phyloP scores from a whole-genome alignment of 1,139 yeast genomes.

The Geotrichum bryndzae region DNA sequence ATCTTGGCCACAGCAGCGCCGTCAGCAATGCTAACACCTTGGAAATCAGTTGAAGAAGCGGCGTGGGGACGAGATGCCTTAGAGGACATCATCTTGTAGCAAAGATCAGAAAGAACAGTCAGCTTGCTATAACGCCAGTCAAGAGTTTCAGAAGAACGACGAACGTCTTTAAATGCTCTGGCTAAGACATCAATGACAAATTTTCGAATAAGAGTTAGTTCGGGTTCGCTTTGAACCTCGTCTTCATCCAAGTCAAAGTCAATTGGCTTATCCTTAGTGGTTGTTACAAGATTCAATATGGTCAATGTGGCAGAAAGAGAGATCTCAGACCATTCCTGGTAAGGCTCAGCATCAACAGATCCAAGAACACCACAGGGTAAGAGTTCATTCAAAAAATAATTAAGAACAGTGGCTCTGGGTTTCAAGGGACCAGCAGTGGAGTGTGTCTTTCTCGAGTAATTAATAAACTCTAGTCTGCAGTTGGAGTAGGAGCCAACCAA shows the following conservation, averaged over 20 bases:
- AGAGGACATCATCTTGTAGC: slow-evolving; percentile 29
- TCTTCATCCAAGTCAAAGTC: slow-evolving; percentile 39
- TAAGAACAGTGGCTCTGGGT: slow-evolving; percentile 72
- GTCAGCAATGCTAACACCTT: slow-evolving; percentile 45
- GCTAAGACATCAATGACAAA: slow-evolving; percentile 67
- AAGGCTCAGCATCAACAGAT: slow-evolving; percentile 20
- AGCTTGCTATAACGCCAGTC: slow-evolving; percentile 48
- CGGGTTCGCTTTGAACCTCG: slow-evolving; percentile 49
- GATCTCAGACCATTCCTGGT: slow-evolving; percentile 36
- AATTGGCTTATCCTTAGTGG: slow-evolving; percentile 36
- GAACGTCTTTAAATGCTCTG: slow-evolving; percentile 52
- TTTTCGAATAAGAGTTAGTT: slow-evolving; percentile 64
- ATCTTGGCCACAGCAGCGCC: slow-evolving; percentile 55
- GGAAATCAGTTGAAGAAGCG: slow-evolving; percentile 29
- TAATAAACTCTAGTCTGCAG: slow-evolving; percentile 74
- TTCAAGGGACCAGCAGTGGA: slow-evolving; percentile 33
- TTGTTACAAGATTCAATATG: slow-evolving; percentile 41
- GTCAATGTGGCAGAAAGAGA: slow-evolving; percentile 47
- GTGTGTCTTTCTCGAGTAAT: slow-evolving; percentile 57
- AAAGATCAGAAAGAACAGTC: slow-evolving; percentile 52
- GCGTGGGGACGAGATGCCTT: slow-evolving; percentile 21
- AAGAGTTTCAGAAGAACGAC: slow-evolving; percentile 32
- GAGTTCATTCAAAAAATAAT: slow-evolving; percentile 69
- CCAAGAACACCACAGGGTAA: slow-evolving; percentile 50
- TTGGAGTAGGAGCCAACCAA: slow-evolving; percentile 71